Base-by-base conservation (phyloP, 2,329 filamentous ascomycete species). In the Bipolaris victoriae region DNA sequence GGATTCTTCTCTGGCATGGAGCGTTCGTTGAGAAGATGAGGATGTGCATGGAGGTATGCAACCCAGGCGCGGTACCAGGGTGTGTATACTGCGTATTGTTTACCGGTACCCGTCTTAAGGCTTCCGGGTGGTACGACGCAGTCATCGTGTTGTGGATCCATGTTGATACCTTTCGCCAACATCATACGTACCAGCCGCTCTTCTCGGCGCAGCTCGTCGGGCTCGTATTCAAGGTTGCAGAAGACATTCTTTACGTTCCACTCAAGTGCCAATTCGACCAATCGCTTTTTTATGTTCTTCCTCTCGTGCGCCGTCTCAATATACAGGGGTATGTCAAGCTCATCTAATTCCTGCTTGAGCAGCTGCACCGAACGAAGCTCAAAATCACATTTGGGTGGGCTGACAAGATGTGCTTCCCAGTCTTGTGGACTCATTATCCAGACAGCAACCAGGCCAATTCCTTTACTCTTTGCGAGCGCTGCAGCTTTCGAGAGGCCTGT, bases 221-320 rank as follows among this genome's bases (percentile, higher is more conserved):
- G 91, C 74, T 97, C 93, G 68, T 96, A 97, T 73, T 97, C 92
- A 55, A 92, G 86, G 70, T 96, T 97, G 46, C 90, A 87, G 68
- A 87, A 96, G 2, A 97, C 63, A 67, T 95, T 90, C 47, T 82
- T 88, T 0, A 86, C 89, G 0, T 85, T 85, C 92, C 91, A 97
- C 59, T 86, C 79, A 29, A 85, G 79, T 72, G 90, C 85, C 39
- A 93, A 78, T 49, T 88, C 83, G 1, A 90, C 65, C 9, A 97
- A 80, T 3, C 87, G 81, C 1, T 73, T 74, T 0, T 88, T 84
- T 0, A 95, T 81, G 1, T 81, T 76, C 61, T 82, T 88, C 33
- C 92, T 81, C 66, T 86, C 84, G 51, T 87, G 83, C 6, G 92
- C 83, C 0, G 86, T 90, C 74, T 92, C 89, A 9, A 94, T 83